Base-by-base conservation (phyloP, 2,329 filamentous ascomycete species). In the Ceratocystis cacaofunesta region DNA sequence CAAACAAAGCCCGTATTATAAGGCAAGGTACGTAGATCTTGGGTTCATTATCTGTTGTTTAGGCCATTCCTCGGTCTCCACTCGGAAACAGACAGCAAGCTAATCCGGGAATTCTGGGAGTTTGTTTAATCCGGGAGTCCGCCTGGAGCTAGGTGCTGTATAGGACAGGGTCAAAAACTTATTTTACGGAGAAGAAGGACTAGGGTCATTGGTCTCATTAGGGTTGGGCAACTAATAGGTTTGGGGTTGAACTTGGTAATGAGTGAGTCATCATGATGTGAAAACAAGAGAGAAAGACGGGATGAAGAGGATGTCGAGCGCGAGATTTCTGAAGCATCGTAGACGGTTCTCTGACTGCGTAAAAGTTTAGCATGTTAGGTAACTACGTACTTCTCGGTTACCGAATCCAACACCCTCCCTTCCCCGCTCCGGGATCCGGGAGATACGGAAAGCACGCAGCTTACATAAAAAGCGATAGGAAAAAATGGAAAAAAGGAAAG, bases 351-450 rank as follows among this genome's bases (percentile, higher is more conserved):
- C 36, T 12, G 10, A 12, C 36, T 41, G 36, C 36, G 36, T 15
- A 41, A 5, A 41, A 41, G 10, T 12, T 52, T 17, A 52, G n/a
- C 12, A 25, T 25, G 12, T n/a, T 52, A 10, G n/a, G 48, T 3
- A 52, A n/a, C n/a, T 52, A 22, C 48, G 17, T 10, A 19, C 48
- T 10, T 52, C 48, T 52, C 12, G 36, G 36, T 41, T 15, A 15
- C 62, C 19, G 10, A 25, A 52, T 28, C 12, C 6, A 52, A 22
- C 22, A 15, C 22, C 19, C 32, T 28, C 22, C 19, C 44, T 64
- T 61, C 61, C 55, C 65, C 61, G 62, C 65, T 61, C 62, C 52
- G 28, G 43, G 17, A 25, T 12, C 62, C 48, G 50, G 65, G 58
- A 43, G 55, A 57, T 36, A 55, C 61, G 43, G 41, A 44, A 63